Evolutionary conservation across 768 basidiomycete species (phyloP), one percentile per base, ranked within the genome.

Genomic region (Asterophora lycoperdoides): DNA sequence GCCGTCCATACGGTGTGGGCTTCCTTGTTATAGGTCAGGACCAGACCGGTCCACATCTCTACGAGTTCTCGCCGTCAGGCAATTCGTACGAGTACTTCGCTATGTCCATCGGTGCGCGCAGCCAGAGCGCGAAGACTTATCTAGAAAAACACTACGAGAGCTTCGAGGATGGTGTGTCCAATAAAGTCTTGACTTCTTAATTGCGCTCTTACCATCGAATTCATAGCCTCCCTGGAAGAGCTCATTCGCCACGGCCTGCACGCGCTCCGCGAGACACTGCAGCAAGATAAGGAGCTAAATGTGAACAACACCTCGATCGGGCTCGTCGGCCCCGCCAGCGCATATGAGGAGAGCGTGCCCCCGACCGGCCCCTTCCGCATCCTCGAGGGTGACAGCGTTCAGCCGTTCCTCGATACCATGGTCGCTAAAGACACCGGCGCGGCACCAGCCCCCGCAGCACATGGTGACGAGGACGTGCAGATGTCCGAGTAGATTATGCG

Each of bases 91-190:
- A 98, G 67, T 99, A 97, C 70, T 92, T 84, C 64, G 96, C 96
- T 41, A 94, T 97, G 81, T 95, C 93, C 34, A 99, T 99, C 67
- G 96, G 96, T 44, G 95, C 95, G 11, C 83, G 96, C 43, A 93
- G 89, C 68, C 96, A 99, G 70, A 95, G 92, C 58, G 95, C 96
- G 42, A 98, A 97, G 71, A 99, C 96, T 10, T 99, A 98, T 67
- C 75, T 99, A 32, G 96, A 99, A 75, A 91, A 88, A 67, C 84
- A 98, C 62, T 96, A 83, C 60, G 86, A 90, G 65, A 80, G 76
- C 59, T 99, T 97, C 63, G 75, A 77, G 4, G 84, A 92, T 64
- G 84, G 93, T 96, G 55, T 56, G 89, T 76, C 26, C 52, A 44
- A 28, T 14, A 6, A 3, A 23, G 23, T 6, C 23, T 23, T 23